Evolutionary conservation across 257 asterid genomes (phyloP), one percentile per base, ranked within the genome.

Genomic region (Misopates orontium): DNA sequence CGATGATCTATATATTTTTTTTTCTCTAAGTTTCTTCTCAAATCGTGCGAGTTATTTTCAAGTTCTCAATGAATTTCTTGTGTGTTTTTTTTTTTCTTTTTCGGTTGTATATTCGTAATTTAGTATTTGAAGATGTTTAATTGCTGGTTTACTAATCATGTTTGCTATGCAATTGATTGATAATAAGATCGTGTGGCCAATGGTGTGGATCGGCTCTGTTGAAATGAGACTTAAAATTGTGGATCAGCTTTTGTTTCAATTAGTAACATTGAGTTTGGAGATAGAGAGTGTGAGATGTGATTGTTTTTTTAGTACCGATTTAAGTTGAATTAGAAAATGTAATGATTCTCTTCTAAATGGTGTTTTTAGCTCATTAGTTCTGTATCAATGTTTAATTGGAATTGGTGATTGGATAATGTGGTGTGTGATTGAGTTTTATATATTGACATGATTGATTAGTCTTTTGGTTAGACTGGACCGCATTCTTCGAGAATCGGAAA

Each of bases 111-210:
- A 14, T 49, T n/a, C 7, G n/a, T 16, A 23, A 4, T 23, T 51
- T 17, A 1, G 13, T 64, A 17, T 40, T 18, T 6, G 42, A 53
- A 62, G 57, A 72, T 72, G 25, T 40, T 25, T 32, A 32, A 68
- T 72, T 53, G 60, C 19, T 64, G 65, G 54, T 20, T 62, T 59
- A 63, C 15, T 16, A 55, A 66, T 73, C 77, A 1, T 64, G 55
- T 21, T 64, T 58, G 50, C n/a, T 21, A 12, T 20, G 20, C 45
- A 48, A 20, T 60, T 68, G 51, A 3, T 31, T 24, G 13, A 10
- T 17, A 10, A 15, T 22, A 28, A 19, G 52, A 28, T 61, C 45
- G 57, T 24, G 54, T 11, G 42, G 41, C 56, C 71, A 62, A 21
- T 41, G 52, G 47, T 19, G 67, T 62, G 68, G 71, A 66, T 61